phyloP scores from a whole-genome alignment of 805 yeast species.

The Cyberlindnera meyerae region DNA sequence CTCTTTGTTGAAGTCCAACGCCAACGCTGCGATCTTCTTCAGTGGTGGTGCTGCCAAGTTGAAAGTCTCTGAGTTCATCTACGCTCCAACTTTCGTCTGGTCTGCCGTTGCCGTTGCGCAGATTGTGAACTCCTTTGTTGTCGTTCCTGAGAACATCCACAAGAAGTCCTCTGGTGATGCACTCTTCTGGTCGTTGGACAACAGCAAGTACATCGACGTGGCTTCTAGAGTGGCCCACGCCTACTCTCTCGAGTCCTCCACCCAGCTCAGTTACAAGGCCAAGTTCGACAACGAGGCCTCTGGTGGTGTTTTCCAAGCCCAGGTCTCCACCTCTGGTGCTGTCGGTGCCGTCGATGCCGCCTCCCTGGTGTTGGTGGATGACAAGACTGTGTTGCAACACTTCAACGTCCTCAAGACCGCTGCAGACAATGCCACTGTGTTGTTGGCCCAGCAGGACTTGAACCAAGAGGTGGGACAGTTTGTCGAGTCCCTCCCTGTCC shows the following conservation, averaged over 20 bases:
- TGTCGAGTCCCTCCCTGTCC: constrained; percentile 48
- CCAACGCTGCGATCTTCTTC: constrained; percentile 64
- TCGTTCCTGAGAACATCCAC: constrained; percentile 21
- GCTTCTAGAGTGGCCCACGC: constrained; percentile 66
- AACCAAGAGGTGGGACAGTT: constrained; percentile 39
- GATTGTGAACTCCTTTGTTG: constrained; percentile 40
- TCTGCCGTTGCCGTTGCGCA: constrained; percentile 48
- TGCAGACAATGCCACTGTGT: constrained; percentile 49
- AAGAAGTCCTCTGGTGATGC: constrained; percentile 27
- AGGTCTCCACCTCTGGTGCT: constrained; percentile 27
- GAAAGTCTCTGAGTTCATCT: constrained; percentile 48
- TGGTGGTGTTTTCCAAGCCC: constrained; percentile 75
- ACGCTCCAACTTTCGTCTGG: constrained; percentile 51
- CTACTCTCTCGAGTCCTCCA: constrained; percentile 54
- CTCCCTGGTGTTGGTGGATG: constrained; percentile 61
- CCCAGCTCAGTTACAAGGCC: constrained; percentile 52
- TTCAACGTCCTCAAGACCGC: constrained; percentile 62
- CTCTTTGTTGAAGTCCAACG: constrained; percentile 60
- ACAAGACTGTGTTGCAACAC: constrained; percentile 45
- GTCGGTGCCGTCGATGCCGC: constrained; percentile 47
- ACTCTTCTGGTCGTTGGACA: constrained; percentile 68
- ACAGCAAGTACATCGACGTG: constrained; percentile 46
- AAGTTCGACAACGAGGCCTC: constrained; percentile 65
- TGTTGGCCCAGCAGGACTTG: constrained; percentile 37
- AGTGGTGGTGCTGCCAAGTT: constrained; percentile 27